phyloP scores from a whole-genome alignment of 2,329 filamentous ascomycete genomes.

The Monosporascus cannonballus region DNA sequence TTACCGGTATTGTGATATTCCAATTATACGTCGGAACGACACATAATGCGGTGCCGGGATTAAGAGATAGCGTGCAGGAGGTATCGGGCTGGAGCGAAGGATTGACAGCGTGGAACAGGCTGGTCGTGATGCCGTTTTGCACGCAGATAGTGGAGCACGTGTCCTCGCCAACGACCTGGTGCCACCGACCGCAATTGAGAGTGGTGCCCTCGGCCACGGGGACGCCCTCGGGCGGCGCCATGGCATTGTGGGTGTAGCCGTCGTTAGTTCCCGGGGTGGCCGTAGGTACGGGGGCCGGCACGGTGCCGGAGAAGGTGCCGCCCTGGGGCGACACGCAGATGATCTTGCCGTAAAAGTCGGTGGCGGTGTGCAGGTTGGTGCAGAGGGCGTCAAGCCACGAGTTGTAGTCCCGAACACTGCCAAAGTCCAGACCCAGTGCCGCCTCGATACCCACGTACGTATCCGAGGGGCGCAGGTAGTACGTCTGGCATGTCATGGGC shows the following conservation, averaged over 20 bases:
- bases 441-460: neutral
- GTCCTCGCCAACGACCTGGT: neutral
- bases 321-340: neutral
- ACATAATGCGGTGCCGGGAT: neutral
- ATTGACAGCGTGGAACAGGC: neutral
- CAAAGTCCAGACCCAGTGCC: neutral
- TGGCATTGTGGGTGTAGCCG: neutral
- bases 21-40: neutral
- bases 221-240: neutral
- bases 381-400: slow-evolving; percentile 2
- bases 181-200: slow-evolving; percentile 3
- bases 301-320: neutral
- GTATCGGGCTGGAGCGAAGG: slow-evolving; percentile 1
- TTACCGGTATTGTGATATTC: neutral
- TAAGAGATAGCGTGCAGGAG: neutral
- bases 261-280: neutral
- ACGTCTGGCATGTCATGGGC: neutral
- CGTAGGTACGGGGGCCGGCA: neutral
- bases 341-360: neutral
- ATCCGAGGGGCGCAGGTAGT: neutral
- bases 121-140: neutral
- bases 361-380: slow-evolving; percentile 1
- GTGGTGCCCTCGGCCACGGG: slow-evolving; percentile 3
- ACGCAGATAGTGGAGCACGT: neutral
- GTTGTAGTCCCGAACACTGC: slow-evolving; percentile 1